Evolutionary conservation across 192 early-diverging fungal species (phyloP), one percentile per base, ranked within the genome.

Genomic region (Linnemannia exigua): DNA sequence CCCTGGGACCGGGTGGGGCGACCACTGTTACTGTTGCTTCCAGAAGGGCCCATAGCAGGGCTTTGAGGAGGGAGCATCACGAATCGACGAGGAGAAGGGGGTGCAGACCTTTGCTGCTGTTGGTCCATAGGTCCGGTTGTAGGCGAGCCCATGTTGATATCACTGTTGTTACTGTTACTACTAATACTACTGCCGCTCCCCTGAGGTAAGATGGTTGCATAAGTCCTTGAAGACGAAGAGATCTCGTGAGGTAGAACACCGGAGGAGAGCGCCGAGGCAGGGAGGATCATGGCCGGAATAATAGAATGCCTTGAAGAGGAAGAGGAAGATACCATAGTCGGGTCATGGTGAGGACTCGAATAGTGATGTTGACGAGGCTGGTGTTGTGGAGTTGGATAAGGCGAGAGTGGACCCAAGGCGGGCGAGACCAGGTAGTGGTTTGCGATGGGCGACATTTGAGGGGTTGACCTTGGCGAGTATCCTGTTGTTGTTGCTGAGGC

Each of bases 331-430:
- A 63, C 58, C 6, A 51, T 70, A 47, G 68, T 67, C 3, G 77
- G 63, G 12, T 79, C 73, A 51, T 67, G 46, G 63, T 86, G 78
- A 4, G 84, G 84, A 35, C 84, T 86, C n/a, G 84, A 77, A 35
- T 58, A 76, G 19, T 80, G 77, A n/a, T 71, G 70, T n/a, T 71
- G 70, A 1, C 79, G 84, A 7, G 84, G 84, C 11, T 80, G 77
- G 25, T 86, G 84, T 33, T 86, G 84, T 28, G 84, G 84, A 11
- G 84, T 86, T 15, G 84, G 84, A 47, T 86, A 86, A 2, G 84
- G 84, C 11, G 84, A 86, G 31, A 86, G 73, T 0, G 84, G 78
- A 14, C 78, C 79, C 1, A 79, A 15, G 16, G 74, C 69, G 0
- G 84, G 84, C 12, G 84, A 80, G 22, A 71, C 67, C 52, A 68